Percentiles rank a stretch among this genome's conserved stretches.
Conservation (phyloP, 75 land plant species). For the Picea sitchensis region DNA sequence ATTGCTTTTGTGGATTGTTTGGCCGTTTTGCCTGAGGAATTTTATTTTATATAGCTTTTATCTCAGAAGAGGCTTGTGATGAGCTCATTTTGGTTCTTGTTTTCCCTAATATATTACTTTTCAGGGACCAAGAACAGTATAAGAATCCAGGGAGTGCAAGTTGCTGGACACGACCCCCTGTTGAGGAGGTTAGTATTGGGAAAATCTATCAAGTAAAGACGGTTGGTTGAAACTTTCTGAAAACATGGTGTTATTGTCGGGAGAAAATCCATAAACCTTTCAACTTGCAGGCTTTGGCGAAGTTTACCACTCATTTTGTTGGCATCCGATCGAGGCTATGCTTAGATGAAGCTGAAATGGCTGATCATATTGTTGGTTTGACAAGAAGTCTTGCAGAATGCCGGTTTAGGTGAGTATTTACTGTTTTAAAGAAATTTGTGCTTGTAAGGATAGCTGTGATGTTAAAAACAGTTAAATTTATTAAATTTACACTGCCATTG, state of each 20-base stretch:
- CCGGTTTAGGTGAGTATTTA: constrained; percentile 62
- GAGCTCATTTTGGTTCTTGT: too few relatives aligned
- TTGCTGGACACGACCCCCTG: constrained; percentile 70
- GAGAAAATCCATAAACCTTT: neutral
- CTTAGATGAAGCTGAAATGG: constrained; percentile 92
- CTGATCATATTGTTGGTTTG: constrained; percentile 91
- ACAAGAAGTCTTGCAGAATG: constrained; percentile 85
- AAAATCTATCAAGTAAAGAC: neutral
- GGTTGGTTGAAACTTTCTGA: neutral
- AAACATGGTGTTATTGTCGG: neutral
- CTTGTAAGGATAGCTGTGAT: too few relatives aligned
- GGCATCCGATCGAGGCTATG: constrained; percentile 85
- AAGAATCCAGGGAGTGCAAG: constrained; percentile 41
- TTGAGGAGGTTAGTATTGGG: constrained; percentile 66
- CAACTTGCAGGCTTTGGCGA: constrained; percentile 63
- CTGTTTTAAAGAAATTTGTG: too few relatives aligned
- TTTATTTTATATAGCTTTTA: too few relatives aligned
- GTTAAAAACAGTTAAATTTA: too few relatives aligned
- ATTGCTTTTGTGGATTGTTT: too few relatives aligned
- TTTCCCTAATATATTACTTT: neutral
- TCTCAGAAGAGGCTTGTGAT: too few relatives aligned
- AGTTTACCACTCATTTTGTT: constrained; percentile 55
- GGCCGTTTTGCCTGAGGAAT: too few relatives aligned
- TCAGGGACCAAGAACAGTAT: constrained; percentile 75
- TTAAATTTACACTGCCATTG: too few relatives aligned